phyloP scores from a whole-genome alignment of 1,139 yeast species.

The Lodderomyces margitis region DNA sequence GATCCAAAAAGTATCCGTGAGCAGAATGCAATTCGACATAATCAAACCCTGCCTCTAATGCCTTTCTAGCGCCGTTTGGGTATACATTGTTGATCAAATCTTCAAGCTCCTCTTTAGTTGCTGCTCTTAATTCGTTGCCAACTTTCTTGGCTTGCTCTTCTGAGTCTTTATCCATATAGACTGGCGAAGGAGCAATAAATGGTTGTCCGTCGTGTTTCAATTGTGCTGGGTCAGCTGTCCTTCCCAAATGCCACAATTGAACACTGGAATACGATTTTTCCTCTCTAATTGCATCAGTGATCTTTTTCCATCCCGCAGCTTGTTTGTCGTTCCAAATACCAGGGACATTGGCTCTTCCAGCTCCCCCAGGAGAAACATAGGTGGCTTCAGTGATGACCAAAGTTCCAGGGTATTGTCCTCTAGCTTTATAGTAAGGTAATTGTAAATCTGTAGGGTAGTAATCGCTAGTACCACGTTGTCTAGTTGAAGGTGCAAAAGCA shows the following conservation, averaged over 20 bases:
- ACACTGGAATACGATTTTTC: constrained; percentile 49
- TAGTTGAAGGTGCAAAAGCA: constrained; percentile 55
- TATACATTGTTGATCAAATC: constrained; percentile 32
- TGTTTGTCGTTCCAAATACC: constrained; percentile 55
- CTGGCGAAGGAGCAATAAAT: constrained; percentile 25
- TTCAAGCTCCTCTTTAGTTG: constrained; percentile 46
- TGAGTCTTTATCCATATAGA: constrained; percentile 21
- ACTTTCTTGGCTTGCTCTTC: constrained; percentile 27
- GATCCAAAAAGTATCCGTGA: constrained; percentile 66
- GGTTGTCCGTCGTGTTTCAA: constrained; percentile 34
- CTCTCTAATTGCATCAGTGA: constrained; percentile 50
- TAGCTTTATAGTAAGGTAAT: constrained; percentile 49
- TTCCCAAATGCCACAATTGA: constrained; percentile 65
- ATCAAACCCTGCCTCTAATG: constrained; percentile 63
- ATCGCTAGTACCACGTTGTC: constrained; percentile 43
- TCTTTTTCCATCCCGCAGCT: constrained; percentile 48
- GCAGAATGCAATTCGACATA: constrained; percentile 69
- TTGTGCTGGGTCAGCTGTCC: constrained; percentile 45
- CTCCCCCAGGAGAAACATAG: constrained; percentile 26
- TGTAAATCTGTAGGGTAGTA: constrained; percentile 48
- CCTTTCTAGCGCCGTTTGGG: constrained; percentile 44
- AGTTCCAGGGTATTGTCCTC: constrained; percentile 55
- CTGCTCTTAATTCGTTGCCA: constrained; percentile 34
- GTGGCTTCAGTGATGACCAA: constrained; percentile 46
- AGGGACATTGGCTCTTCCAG: constrained; percentile 45